These are phyloP conservation scores for Pythium guiyangense DNA, from an alignment of 352 stramenopile species.

Conservation along the genomic window DNA sequence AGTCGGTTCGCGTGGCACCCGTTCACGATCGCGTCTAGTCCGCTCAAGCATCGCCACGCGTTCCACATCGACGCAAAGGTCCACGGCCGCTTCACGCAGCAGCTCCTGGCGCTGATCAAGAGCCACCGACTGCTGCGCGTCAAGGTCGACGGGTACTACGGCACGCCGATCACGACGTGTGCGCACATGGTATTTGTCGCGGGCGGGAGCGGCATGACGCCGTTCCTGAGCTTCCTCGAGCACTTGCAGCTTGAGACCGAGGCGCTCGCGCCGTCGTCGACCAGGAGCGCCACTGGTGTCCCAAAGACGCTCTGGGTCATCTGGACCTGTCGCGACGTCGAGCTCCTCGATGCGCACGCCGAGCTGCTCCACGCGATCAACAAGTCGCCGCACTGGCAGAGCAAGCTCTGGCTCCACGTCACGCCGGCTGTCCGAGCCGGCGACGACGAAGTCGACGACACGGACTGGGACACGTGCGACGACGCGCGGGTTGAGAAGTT, in stretches of 20 bases:
- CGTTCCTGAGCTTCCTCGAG: conserved; percentile 62
- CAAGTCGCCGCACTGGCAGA: conserved; percentile 34
- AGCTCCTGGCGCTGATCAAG: conserved; percentile 42
- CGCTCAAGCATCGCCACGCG: conserved; percentile 30
- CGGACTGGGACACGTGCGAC: conserved; percentile 18
- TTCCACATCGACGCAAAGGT: conserved; percentile 60
- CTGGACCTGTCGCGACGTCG: conserved; percentile 47
- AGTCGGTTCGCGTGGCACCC: conserved; percentile 62
- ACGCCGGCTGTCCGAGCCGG: conserved; percentile 17
- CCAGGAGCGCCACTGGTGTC: conserved; percentile 3
- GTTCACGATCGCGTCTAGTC: conserved; percentile 69
- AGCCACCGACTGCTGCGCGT: conserved; percentile 33
- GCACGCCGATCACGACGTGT: conserved; percentile 33
- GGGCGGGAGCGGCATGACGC: conserved; percentile 67
- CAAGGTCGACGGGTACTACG: conserved; percentile 74
- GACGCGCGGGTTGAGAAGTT: conserved; percentile 35
- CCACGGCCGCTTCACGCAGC: conserved; percentile 51
- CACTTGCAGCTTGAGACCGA: conserved; percentile 39
- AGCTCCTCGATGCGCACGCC: conserved; percentile 34
- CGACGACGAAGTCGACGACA: conserved; percentile 21
- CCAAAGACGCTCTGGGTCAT: conserved; percentile 44
- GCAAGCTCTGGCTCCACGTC: conserved; percentile 42
- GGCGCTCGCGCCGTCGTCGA: background rate
- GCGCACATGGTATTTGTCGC: conserved; percentile 66
- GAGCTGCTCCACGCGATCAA: conserved; percentile 45